These are phyloP conservation scores for Tolypocladium inflatum DNA, from an alignment of 2,329 filamentous ascomycete species.

Conservation along the genomic window DNA sequence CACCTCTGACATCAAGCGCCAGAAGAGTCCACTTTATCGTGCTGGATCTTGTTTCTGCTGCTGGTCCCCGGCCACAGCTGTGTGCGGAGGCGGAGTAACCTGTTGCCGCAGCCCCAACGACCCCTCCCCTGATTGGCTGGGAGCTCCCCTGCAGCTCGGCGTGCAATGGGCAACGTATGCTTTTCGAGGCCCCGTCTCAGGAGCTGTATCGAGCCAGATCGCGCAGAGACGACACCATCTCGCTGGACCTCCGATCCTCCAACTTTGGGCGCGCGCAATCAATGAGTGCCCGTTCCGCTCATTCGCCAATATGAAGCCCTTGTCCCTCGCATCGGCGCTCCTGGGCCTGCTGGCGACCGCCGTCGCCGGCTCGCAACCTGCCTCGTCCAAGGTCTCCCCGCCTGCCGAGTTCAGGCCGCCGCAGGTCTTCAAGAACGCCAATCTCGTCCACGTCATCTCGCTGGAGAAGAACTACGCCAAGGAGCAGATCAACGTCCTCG, in stretches of 20 bases:
- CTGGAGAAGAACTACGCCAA: constrained; percentile 87
- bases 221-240: not conserved
- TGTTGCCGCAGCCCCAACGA: not conserved
- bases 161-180: constrained; percentile 1
- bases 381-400: constrained; percentile 49
- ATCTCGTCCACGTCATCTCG: constrained; percentile 82
- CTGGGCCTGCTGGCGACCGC: constrained; percentile 45
- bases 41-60: not conserved
- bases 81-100: not conserved
- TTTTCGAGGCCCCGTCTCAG: not conserved
- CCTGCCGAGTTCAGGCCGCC: constrained; percentile 70
- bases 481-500: constrained; percentile 86
- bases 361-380: constrained; percentile 28
- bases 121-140: constrained; percentile 15
- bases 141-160: constrained; percentile 11
- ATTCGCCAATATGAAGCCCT: constrained; percentile 29
- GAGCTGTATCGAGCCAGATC: not conserved
- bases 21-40: not conserved
- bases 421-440: constrained; percentile 87
- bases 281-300: constrained; percentile 19
- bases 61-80: no score
- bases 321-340: constrained; percentile 45
- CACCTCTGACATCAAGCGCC: not conserved
- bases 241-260: not conserved
- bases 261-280: constrained; percentile 16